Base-by-base conservation (phyloP, 2,329 filamentous ascomycete species). In the Triangularia verruculosa region DNA sequence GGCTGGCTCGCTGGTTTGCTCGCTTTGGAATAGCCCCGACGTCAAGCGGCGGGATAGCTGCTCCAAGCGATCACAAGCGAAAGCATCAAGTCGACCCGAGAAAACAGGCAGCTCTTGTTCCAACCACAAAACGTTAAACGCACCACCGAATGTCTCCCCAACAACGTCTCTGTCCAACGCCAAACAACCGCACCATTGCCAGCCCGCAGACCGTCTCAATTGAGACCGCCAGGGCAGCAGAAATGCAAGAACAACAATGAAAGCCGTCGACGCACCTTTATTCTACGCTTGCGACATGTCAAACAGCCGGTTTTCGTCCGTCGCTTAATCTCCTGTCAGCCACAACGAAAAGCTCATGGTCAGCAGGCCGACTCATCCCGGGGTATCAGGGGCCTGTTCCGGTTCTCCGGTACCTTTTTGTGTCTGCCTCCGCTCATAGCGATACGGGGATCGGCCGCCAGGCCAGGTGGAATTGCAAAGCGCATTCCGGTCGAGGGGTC, bases 231-330 rank as follows among this genome's bases (percentile, higher is more conserved):
- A 9, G 11, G 7, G 27, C 7, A 13, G 55, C 11, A 24, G 57
- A 61, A 57, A 53, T 43, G 53, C 53, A 39, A 57, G 58, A 34
- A 47, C 30, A 61, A 54, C 32, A 53, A 57, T 56, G 11, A 43
- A 52, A 68, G 61, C 63, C 34, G 30, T 67, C 56, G 63, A 78
- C 83, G 73, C 75, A 86, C 84, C 84, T 87, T 87, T 73, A 87
- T 86, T 69, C 84, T 79, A 69, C 84, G 80, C 71, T 86, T 86
- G 62, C 84, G 82, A 74, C 84, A 87, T 53, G 84, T 87, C 73
- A 87, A 74, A 68, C 84, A 87, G n/a, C 84, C 84, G 1, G 84
- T 87, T 74, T 87, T 87, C 55, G 84, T 87, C 69, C 84, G 81
- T 66, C 84, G 81, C 74, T 86, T 87, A 71, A 87, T 87, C 73